These are phyloP conservation scores for Gaertneriomyces semiglobifer DNA, from an alignment of 192 early-diverging fungal genomes.

Conservation along the genomic window DNA sequence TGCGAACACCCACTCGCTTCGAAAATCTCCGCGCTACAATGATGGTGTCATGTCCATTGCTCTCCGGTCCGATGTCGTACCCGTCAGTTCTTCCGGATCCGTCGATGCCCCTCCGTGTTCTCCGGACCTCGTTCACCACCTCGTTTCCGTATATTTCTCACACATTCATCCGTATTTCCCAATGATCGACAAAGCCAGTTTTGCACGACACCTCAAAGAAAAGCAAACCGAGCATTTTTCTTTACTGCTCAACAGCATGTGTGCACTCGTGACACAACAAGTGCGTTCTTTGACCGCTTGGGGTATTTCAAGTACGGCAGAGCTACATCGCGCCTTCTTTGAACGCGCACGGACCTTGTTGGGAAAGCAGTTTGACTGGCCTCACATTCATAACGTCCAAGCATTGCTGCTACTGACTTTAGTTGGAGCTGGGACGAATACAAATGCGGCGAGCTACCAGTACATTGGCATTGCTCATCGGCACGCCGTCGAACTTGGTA, in stretches of 20 bases:
- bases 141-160: constrained; percentile 46
- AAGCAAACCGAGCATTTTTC: constrained; percentile 47
- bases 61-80: constrained; percentile 36
- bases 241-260: constrained; percentile 48
- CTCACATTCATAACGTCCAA: constrained; percentile 50
- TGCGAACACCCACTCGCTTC: constrained; percentile 33
- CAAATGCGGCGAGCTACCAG: constrained; percentile 43
- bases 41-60: constrained; percentile 49
- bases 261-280: constrained; percentile 47
- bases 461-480: constrained; percentile 51
- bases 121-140: constrained; percentile 41
- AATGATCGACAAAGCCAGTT: constrained; percentile 39
- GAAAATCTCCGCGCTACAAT: constrained; percentile 40
- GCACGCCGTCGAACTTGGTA: constrained; percentile 47
- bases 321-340: constrained; percentile 45
- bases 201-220: constrained; percentile 43
- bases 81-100: constrained; percentile 27
- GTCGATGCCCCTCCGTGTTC: constrained; percentile 42
- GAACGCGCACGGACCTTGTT: constrained; percentile 40
- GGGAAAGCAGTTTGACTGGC: constrained; percentile 50
- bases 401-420: constrained; percentile 40
- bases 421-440: constrained; percentile 46
- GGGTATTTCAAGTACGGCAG: constrained; percentile 35
- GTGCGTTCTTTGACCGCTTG: constrained; percentile 32
- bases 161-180: constrained; percentile 52